Evolutionary conservation across 2,329 filamentous ascomycete genomes (phyloP).

Genomic region (Sporothrix euskadiensis): DNA sequence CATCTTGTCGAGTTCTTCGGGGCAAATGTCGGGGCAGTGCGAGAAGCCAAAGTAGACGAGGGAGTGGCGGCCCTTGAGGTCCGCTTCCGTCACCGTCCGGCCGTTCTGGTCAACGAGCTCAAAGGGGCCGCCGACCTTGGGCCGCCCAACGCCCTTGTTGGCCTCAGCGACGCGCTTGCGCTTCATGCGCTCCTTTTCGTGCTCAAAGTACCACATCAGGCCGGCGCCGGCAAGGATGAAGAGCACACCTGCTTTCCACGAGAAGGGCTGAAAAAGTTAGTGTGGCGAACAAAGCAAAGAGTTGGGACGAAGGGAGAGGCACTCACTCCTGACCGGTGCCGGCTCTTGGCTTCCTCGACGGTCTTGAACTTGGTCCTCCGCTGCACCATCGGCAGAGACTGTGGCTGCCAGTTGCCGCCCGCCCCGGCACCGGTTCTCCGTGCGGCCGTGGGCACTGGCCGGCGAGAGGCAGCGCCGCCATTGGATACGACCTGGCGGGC

Average conservation of each 20-base stretch:
- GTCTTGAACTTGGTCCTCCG: constrained; percentile 52
- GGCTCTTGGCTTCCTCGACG: constrained; percentile 60
- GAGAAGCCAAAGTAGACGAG: constrained; percentile 97
- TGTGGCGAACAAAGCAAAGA: background rate
- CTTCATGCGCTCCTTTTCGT: constrained; percentile 89
- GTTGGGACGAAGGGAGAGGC: background rate
- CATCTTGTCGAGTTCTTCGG: constrained; percentile 99
- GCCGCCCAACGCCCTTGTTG: constrained; percentile 86
- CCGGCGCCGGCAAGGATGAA: constrained; percentile 78
- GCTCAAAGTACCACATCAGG: constrained; percentile 87
- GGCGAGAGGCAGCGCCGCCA: background rate
- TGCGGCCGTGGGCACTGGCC: constrained; percentile 16
- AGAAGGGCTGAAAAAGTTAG: constrained; percentile 70
- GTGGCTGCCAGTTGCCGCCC: constrained; percentile 27
- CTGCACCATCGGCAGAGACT: constrained; percentile 39
- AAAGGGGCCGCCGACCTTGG: constrained; percentile 90
- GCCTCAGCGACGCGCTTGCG: constrained; percentile 86
- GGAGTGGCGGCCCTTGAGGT: constrained; percentile 83
- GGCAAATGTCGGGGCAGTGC: constrained; percentile 97
- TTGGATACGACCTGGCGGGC: constrained; percentile 9
- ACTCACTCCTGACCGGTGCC: constrained; percentile 56
- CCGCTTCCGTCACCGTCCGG: constrained; percentile 70
- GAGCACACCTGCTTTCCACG: constrained; percentile 82
- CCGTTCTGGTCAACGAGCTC: constrained; percentile 80
- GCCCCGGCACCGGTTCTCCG: constrained; percentile 22